Percentiles rank a stretch among this genome's conserved stretches.
phyloP scores from a whole-genome alignment of 768 basidiomycete species.

The Coprinellus micaceus region DNA sequence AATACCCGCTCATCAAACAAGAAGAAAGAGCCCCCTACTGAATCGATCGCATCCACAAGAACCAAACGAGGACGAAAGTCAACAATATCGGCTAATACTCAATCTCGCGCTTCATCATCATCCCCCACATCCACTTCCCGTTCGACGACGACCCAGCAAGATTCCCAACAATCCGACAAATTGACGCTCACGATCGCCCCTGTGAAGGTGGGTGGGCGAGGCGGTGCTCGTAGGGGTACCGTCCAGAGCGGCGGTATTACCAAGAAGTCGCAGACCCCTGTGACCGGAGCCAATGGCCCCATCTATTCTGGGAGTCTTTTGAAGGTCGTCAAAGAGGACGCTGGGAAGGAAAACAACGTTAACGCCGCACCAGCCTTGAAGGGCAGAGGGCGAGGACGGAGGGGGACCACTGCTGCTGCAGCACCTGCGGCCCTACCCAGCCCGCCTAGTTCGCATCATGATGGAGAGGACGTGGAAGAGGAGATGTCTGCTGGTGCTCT shows the following conservation, averaged over 20 bases:
- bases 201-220: conserved; percentile 57
- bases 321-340: not conserved
- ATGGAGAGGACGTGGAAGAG: not conserved
- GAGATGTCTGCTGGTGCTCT: not conserved
- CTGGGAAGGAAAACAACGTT: conserved; percentile 36
- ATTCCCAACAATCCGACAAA: conserved; percentile 27
- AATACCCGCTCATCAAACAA: conserved; percentile 12
- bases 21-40: not conserved
- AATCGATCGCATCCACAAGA: too few species aligned
- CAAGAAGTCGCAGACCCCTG: conserved; percentile 43
- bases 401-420: too few species aligned
- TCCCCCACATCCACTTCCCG: conserved; percentile 13
- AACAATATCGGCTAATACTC: conserved; percentile 6
- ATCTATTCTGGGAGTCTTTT: not conserved
- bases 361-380: not conserved
- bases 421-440: conserved; percentile 4
- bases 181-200: conserved; percentile 48
- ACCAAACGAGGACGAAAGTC: not conserved
- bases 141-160: conserved; percentile 2
- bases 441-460: conserved; percentile 6
- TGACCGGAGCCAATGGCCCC: conserved; percentile 5
- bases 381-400: conserved; percentile 6
- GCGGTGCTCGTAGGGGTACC: conserved; percentile 60
- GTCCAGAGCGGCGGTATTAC: conserved; percentile 71
- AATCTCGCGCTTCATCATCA: conserved; percentile 6